Evolutionary conservation across 1,284 basidiomycete genomes (phyloP).

Genomic region (Rhodotorula sp.): DNA sequence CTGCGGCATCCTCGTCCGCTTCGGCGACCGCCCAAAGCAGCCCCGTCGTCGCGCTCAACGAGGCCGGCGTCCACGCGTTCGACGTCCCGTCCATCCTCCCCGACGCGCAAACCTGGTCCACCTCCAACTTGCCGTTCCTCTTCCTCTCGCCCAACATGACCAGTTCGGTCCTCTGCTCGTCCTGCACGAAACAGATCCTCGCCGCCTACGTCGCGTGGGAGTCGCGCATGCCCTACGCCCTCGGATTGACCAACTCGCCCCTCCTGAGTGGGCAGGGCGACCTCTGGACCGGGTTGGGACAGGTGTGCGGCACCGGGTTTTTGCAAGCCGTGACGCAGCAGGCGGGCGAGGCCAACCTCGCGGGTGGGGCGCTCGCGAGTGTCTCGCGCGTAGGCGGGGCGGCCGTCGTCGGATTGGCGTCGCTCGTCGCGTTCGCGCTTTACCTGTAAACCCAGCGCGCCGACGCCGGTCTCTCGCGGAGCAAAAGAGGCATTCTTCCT

Average conservation of each 20-base stretch:
- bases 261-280: constrained; percentile 65
- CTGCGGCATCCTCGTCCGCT: background rate
- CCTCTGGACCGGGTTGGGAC: constrained; percentile 64
- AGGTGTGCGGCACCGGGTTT: constrained; percentile 52
- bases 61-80: constrained; percentile 29
- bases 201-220: constrained; percentile 74
- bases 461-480: too few relatives aligned
- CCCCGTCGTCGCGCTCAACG: constrained; percentile 9
- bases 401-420: background rate
- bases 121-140: constrained; percentile 73
- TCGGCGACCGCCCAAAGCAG: constrained; percentile 3
- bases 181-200: constrained; percentile 74
- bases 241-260: constrained; percentile 64
- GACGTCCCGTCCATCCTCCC: constrained; percentile 55
- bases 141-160: constrained; percentile 63
- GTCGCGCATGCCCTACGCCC: constrained; percentile 65
- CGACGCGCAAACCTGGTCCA: constrained; percentile 65
- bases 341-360: constrained; percentile 36
- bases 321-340: constrained; percentile 33
- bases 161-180: constrained; percentile 64
- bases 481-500: too few relatives aligned
- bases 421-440: background rate
- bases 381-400: background rate
- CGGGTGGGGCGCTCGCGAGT: constrained; percentile 14
- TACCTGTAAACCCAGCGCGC: background rate